These are phyloP conservation scores for Termitomyces sp. DNA, from an alignment of 768 basidiomycete species.

Conservation along the genomic window DNA sequence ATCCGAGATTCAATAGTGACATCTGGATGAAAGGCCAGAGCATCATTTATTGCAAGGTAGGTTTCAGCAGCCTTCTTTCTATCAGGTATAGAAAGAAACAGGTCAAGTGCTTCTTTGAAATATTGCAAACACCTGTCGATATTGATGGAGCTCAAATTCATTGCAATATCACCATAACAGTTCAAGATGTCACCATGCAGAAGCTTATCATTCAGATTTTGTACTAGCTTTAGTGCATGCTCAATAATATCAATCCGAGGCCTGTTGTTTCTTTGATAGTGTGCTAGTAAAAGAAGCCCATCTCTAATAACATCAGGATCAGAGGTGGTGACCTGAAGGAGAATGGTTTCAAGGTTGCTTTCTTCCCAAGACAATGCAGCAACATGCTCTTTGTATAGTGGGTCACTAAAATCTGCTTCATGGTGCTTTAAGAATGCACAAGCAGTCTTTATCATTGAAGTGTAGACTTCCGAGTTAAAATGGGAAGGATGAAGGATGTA, in stretches of 20 bases:
- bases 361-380: slow-evolving; percentile 6
- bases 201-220: background rate
- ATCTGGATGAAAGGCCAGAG: background rate
- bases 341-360: slow-evolving; percentile 11
- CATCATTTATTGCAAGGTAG: background rate
- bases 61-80: background rate
- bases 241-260: slow-evolving; percentile 9
- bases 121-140: background rate
- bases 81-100: background rate
- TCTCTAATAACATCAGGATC: background rate
- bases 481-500: slow-evolving; percentile 9
- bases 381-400: slow-evolving; percentile 2
- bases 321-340: slow-evolving; percentile 7
- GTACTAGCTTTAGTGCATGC: background rate
- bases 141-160: background rate
- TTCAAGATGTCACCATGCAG: background rate
- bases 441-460: background rate
- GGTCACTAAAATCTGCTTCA: slow-evolving; percentile 3
- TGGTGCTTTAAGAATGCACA: slow-evolving; percentile 12
- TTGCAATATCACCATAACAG: background rate
- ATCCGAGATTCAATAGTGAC: background rate
- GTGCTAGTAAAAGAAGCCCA: background rate
- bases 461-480: background rate
- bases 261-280: slow-evolving; percentile 10
- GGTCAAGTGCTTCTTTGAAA: background rate